Evolutionary conservation across 1,284 basidiomycete genomes (phyloP), one percentile per base, ranked within the genome.

Genomic region (Tremellales sp.): DNA sequence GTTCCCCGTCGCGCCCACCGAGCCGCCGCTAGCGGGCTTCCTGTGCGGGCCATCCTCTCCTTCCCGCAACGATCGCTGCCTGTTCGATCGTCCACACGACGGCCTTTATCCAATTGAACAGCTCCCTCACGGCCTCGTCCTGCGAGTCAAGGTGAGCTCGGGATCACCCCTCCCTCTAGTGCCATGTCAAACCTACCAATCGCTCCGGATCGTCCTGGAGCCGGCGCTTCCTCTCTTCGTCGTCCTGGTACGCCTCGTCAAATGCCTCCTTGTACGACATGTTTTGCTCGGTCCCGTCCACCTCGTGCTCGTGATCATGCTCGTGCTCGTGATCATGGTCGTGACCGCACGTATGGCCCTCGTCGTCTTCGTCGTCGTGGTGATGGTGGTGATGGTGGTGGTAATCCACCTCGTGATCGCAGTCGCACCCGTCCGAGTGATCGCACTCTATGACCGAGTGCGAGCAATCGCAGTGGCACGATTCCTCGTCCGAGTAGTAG

Each of bases 31-130:
- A 39, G 24, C 37, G 37, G 14, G 37, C 16, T 39, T 39, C 37
- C 24, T 39, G 12, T 10, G 37, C 37, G 6, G 21, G 22, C 37
- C 37, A 39, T 40, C 35, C 60, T 25, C 61, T 50, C 40, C 61
- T 50, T 1, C 66, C 66, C 31, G 68, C 64, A 25, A 68, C 67
- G 31, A 67, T 63, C 6, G 70, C 71, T 14, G 68, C 66, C 53
- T 73, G 71, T 50, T 72, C 70, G 36, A 70, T 72, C 24, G 70
- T 69, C 70, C 70, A 73, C 24, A 72, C 68, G 38, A 72, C 68
- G 1, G 68, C 65, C 56, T 73, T 73, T 43, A 73, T 72, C 71
- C 71, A 73, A 48, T 68, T 68, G 63, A 73, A 73, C 22, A 73
- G 56, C 48, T 71, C 70, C 37, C 63, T 52, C 1, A 70, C 66